Conservation (phyloP, 352 stramenopile species). For the Globisporangium iwayamae region DNA sequence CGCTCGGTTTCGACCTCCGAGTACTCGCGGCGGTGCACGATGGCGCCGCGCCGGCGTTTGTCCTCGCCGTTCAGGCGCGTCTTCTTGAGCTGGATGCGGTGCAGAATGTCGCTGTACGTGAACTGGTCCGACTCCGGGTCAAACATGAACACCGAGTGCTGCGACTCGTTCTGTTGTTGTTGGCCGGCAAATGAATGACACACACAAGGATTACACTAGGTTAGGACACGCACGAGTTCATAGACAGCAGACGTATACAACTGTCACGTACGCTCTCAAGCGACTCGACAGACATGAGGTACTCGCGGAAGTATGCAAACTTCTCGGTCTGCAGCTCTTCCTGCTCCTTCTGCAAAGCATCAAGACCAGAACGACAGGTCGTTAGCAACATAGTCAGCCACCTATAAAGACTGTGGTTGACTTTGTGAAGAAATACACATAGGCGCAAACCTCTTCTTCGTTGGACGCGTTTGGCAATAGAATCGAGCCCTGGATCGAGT, state of each 20-base stretch:
- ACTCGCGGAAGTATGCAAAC: slow-evolving; percentile 82
- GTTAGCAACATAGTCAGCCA: not conserved
- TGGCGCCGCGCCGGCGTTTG: slow-evolving; percentile 71
- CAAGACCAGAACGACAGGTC: not conserved
- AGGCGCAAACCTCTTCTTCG: slow-evolving; percentile 38
- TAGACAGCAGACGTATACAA: too few relatives aligned
- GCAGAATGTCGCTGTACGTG: slow-evolving; percentile 73
- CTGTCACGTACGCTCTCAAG: slow-evolving; percentile 59
- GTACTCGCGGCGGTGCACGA: slow-evolving; percentile 73
- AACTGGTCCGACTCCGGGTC: slow-evolving; percentile 71
- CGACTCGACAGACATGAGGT: slow-evolving; percentile 65
- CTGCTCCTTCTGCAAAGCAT: slow-evolving; percentile 32
- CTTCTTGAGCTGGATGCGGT: slow-evolving; percentile 80
- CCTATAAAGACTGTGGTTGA: not conserved
- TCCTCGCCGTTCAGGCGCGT: slow-evolving; percentile 76
- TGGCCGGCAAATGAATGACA: slow-evolving; percentile 10
- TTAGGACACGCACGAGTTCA: too few relatives aligned
- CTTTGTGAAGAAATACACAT: not conserved
- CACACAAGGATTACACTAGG: not conserved
- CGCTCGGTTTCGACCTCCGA: slow-evolving; percentile 62
- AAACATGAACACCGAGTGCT: slow-evolving; percentile 78
- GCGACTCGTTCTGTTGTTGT: slow-evolving; percentile 38
- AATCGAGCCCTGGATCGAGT: slow-evolving; percentile 75
- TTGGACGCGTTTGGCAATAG: slow-evolving; percentile 52
- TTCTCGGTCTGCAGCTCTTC: slow-evolving; percentile 54